These are phyloP conservation scores for Syzygium oleosum DNA, from an alignment of 345 rosid genomes.

Conservation along the genomic window DNA sequence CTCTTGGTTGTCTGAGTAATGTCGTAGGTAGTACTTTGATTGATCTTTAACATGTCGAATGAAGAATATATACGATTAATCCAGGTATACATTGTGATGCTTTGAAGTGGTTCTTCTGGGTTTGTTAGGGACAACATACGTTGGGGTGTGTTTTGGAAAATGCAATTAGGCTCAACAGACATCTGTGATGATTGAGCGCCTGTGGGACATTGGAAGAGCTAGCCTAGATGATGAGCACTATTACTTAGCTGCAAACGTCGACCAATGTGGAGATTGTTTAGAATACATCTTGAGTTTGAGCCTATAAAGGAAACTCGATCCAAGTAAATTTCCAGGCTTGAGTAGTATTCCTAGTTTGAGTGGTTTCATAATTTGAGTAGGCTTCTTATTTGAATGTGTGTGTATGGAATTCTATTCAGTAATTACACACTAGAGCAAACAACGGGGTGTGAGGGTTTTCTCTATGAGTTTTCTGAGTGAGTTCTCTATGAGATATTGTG, in stretches of 20 bases:
- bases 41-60: too few relatives aligned
- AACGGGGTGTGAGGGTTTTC: background rate
- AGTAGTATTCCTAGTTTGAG: background rate
- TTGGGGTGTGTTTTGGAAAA: too few relatives aligned
- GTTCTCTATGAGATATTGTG: background rate
- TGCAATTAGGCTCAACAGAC: too few relatives aligned
- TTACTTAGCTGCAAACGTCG: background rate
- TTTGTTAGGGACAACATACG: too few relatives aligned
- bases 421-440: background rate
- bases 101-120: too few relatives aligned
- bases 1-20: too few relatives aligned
- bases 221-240: background rate
- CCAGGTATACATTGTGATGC: too few relatives aligned
- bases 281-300: background rate
- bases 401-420: background rate
- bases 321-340: background rate
- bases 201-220: background rate
- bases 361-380: background rate
- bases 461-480: background rate
- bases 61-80: too few relatives aligned
- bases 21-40: too few relatives aligned
- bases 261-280: background rate
- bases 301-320: background rate
- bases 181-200: background rate
- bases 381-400: background rate